Evolutionary conservation across 805 yeast genomes (phyloP), one percentile per base, ranked within the genome.

Genomic region (Saccharomycodes ludwigii): DNA sequence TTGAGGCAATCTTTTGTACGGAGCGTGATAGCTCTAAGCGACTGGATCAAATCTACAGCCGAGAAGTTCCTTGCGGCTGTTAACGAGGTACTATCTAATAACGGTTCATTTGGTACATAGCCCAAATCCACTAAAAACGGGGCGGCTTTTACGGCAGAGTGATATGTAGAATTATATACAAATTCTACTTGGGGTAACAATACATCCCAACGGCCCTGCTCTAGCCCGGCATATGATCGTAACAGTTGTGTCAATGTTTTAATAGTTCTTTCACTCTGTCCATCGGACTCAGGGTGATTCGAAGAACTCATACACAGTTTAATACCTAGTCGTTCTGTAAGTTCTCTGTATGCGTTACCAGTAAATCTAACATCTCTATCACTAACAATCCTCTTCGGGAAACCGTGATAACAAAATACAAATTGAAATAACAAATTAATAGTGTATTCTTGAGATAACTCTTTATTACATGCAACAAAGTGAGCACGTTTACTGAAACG

Each of bases 401-500:
- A 39, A 4, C 40, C 39, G 27, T 43, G 40, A 24, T 35, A 38
- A 4, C 32, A n/a, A 19, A 42, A 40, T 11, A 38, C 26, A 21
- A 29, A 36, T 2, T 39, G 19, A 26, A 33, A 37, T 4, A 38
- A 19, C 9, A 32, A 5, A n/a, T 43, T 39, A 13, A 42, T 33
- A 5, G 36, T 34, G 24, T 32, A 41, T 14, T 21, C 30, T 2
- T 47, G 32, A 12, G 31, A 29, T 13, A 37, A 18, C 8, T 34
- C 19, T 13, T 40, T 40, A 4, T 12, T 16, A 12, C 34, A 14
- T 2, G 43, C 31, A 9, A 36, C 30, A 22, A 44, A 37, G 19
- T 40, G 41, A 2, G 38, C 36, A 11, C 43, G 23, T 20, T 44
- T 44, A 6, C 37, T 32, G 14, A 42, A 39, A 5, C 36, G 3